Evolutionary conservation across 768 basidiomycete species (phyloP).

Genomic region (Omphalotus guepiniiformis): DNA sequence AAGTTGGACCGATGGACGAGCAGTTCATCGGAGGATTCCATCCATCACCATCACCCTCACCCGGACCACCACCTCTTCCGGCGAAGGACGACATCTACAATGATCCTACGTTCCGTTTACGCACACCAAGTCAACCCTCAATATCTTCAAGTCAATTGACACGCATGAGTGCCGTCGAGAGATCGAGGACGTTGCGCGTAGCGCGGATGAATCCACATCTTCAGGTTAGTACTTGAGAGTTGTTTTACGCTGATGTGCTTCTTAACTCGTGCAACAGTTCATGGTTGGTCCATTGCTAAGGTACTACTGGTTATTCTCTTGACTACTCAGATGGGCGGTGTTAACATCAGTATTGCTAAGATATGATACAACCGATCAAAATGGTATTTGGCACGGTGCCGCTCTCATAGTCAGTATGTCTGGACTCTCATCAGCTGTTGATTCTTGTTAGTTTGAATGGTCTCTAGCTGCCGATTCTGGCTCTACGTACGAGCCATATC

Average conservation of each 20-base stretch:
- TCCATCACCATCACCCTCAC: slow-evolving; percentile 31
- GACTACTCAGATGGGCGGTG: slow-evolving; percentile 1
- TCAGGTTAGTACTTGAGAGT: slow-evolving; percentile 36
- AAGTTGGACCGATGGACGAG: slow-evolving; percentile 59
- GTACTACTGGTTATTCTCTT: slow-evolving; percentile 26
- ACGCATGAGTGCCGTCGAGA: slow-evolving; percentile 56
- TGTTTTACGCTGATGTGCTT: not conserved
- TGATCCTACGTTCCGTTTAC: slow-evolving; percentile 14
- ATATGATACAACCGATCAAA: slow-evolving; percentile 82
- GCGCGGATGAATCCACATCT: slow-evolving; percentile 78
- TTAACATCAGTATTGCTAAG: slow-evolving; percentile 26
- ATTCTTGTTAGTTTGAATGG: slow-evolving; percentile 1
- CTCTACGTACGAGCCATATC: slow-evolving; percentile 73
- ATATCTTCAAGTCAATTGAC: slow-evolving; percentile 38
- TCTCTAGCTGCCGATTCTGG: slow-evolving; percentile 68
- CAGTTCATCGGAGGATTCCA: slow-evolving; percentile 56
- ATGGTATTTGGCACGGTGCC: slow-evolving; percentile 82
- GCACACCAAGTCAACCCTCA: slow-evolving; percentile 23
- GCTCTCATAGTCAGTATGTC: slow-evolving; percentile 83
- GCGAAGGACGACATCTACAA: slow-evolving; percentile 40
- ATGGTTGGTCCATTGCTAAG: slow-evolving; percentile 87
- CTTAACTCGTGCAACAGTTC: slow-evolving; percentile 36
- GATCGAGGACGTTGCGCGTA: slow-evolving; percentile 53
- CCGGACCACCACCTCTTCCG: slow-evolving; percentile 41
- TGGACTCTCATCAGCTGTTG: not conserved